Percentiles rank a stretch among this genome's conserved stretches.
phyloP scores from a whole-genome alignment of 495 filamentous ascomycete genomes.

The Penicillium ucsense region DNA sequence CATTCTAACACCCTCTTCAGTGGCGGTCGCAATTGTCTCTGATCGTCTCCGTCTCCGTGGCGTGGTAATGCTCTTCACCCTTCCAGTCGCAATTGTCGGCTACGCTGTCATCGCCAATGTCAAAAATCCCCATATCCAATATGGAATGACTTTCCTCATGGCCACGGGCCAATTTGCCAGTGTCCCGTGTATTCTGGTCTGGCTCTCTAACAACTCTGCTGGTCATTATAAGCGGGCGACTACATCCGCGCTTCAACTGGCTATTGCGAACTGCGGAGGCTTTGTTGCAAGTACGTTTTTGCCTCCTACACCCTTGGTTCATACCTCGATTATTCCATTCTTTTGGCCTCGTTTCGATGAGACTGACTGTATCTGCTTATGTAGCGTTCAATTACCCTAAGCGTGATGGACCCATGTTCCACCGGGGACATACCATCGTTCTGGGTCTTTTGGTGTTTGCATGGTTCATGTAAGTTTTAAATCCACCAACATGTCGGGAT shows the following conservation, averaged over 20 bases:
- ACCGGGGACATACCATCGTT: constrained; percentile 50
- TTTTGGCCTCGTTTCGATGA: no score
- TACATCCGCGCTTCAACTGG: constrained; percentile 43
- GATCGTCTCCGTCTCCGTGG: constrained; percentile 36
- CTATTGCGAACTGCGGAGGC: constrained; percentile 47
- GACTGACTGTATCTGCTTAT: constrained; percentile 15
- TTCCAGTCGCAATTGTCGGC: constrained; percentile 40
- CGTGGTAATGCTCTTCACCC: constrained; percentile 37
- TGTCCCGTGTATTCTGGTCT: constrained; percentile 42
- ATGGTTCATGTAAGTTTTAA: constrained; percentile 52
- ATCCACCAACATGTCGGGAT: neutral
- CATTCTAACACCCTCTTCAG: constrained; percentile 6
- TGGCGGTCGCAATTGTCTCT: constrained; percentile 35
- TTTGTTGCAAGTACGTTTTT: constrained; percentile 44
- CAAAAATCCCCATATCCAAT: constrained; percentile 31
- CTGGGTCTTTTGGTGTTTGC: constrained; percentile 46
- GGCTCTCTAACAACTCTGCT: constrained; percentile 49
- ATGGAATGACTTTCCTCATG: constrained; percentile 47
- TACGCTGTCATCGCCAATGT: constrained; percentile 41
- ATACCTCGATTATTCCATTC: no score
- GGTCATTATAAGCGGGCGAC: constrained; percentile 56
- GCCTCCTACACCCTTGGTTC: no score
- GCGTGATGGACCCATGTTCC: constrained; percentile 35
- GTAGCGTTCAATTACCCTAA: constrained; percentile 50
- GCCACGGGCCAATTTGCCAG: constrained; percentile 41